These are phyloP conservation scores for Pisolithus thermaeus DNA, from an alignment of 1,284 basidiomycete genomes.

Conservation along the genomic window DNA sequence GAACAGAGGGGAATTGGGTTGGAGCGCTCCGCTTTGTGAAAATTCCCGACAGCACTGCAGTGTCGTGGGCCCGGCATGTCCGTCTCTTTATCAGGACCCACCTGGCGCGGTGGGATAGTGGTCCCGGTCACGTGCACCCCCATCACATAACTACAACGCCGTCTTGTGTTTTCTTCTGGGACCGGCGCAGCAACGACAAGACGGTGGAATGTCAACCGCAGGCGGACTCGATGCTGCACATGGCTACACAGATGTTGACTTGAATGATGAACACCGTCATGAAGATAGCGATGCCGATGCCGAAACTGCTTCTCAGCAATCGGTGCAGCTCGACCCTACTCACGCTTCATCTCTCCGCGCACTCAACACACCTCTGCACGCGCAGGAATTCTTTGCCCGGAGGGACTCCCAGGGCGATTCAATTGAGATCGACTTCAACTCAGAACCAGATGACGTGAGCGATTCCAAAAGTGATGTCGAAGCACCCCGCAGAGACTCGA, in stretches of 20 bases:
- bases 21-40: background rate
- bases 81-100: background rate
- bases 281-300: slow-evolving; percentile 42
- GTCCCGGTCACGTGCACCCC: background rate
- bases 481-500: slow-evolving; percentile 36
- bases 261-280: slow-evolving; percentile 1
- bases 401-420: slow-evolving; percentile 43
- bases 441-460: slow-evolving; percentile 48
- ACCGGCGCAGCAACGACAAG: background rate
- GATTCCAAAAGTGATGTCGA: slow-evolving; percentile 32
- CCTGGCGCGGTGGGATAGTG: background rate
- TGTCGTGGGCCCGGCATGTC: background rate
- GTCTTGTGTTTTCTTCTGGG: background rate
- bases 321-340: slow-evolving; percentile 68
- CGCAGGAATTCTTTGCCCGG: slow-evolving; percentile 35
- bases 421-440: slow-evolving; percentile 47
- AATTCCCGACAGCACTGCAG: background rate
- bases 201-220: slow-evolving; percentile 8
- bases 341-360: slow-evolving; percentile 37
- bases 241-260: slow-evolving; percentile 1
- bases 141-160: background rate
- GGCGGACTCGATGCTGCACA: slow-evolving; percentile 4
- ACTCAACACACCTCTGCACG: slow-evolving; percentile 24
- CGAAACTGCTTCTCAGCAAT: slow-evolving; percentile 76
- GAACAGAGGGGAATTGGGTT: slow-evolving; percentile 1